Percentiles rank a stretch among this genome's conserved stretches.
Evolutionary conservation across 2,329 filamentous ascomycete genomes (phyloP).

Genomic region (Lecanicillium sp.): DNA sequence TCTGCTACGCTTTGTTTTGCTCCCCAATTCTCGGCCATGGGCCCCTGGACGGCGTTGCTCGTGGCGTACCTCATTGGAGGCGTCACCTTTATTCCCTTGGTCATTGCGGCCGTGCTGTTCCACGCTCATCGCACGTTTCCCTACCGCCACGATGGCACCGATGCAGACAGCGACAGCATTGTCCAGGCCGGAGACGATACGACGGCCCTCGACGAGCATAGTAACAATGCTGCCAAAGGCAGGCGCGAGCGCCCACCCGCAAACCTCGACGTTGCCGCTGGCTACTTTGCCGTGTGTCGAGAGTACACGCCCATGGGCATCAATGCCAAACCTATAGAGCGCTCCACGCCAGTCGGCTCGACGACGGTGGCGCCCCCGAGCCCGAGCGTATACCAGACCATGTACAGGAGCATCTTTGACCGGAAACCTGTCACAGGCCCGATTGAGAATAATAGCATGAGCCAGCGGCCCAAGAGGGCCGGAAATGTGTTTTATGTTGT

Average conservation of each 20-base stretch:
- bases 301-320: conserved; percentile 88
- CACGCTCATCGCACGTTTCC: conserved; percentile 65
- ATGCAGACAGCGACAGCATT: conserved; percentile 31
- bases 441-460: conserved; percentile 38
- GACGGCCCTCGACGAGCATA: conserved; percentile 46
- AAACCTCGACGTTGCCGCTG: conserved; percentile 73
- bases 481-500: conserved; percentile 93
- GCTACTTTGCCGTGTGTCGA: conserved; percentile 90
- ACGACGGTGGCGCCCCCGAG: conserved; percentile 68
- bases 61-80: conserved; percentile 78
- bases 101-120: conserved; percentile 51
- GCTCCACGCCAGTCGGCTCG: conserved; percentile 70
- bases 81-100: conserved; percentile 74
- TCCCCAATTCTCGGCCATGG: conserved; percentile 27
- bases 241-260: no score
- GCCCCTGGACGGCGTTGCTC: conserved; percentile 50
- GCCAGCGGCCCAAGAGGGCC: conserved; percentile 52
- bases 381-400: conserved; percentile 93
- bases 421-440: conserved; percentile 49
- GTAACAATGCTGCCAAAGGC: no score
- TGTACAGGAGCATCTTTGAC: conserved; percentile 95
- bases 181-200: conserved; percentile 57
- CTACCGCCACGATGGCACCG: conserved; percentile 31
- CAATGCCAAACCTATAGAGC: conserved; percentile 86
- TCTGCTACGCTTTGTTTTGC: background rate